Percentiles rank a stretch among this genome's conserved stretches.
phyloP scores from a whole-genome alignment of 192 early-diverging fungal genomes.

The Podila clonocystis region DNA sequence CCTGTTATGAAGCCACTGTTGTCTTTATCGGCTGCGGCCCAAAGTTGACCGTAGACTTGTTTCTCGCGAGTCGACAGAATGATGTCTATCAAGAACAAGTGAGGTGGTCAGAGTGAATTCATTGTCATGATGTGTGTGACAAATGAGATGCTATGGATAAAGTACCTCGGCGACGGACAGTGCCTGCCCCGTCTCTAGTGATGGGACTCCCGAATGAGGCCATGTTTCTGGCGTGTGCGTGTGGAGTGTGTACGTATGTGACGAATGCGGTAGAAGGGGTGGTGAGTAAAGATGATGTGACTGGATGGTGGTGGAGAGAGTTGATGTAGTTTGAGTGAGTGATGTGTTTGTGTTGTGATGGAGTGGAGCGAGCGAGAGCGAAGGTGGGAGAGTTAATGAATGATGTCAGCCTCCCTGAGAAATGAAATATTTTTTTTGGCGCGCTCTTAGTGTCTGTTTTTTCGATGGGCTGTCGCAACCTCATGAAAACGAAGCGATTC shows the following conservation, averaged over 20 bases:
- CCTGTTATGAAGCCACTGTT: constrained; percentile 75
- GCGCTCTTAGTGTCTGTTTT: too few relatives aligned
- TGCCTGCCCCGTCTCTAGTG: constrained; percentile 35
- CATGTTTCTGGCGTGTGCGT: constrained; percentile 1
- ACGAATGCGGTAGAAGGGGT: background rate
- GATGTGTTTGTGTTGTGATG: background rate
- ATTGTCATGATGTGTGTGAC: background rate
- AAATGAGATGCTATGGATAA: background rate
- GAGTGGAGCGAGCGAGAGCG: background rate
- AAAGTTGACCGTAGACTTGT: constrained; percentile 67
- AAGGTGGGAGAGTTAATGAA: background rate
- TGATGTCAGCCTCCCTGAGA: background rate
- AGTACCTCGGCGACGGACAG: constrained; percentile 46
- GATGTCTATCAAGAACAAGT: constrained; percentile 29
- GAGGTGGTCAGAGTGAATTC: background rate
- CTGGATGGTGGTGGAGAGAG: too few relatives aligned
- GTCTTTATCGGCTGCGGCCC: constrained; percentile 66
- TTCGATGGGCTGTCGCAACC: too few relatives aligned
- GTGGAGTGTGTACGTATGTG: background rate
- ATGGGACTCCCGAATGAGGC: constrained; percentile 47
- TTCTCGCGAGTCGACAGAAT: constrained; percentile 70
- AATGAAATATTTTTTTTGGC: too few relatives aligned
- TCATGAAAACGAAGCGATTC: too few relatives aligned
- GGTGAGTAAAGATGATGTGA: too few relatives aligned
- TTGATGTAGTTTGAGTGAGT: background rate